These are phyloP conservation scores for Penicillium sp. DNA, from an alignment of 2,329 filamentous ascomycete species.

Conservation along the genomic window DNA sequence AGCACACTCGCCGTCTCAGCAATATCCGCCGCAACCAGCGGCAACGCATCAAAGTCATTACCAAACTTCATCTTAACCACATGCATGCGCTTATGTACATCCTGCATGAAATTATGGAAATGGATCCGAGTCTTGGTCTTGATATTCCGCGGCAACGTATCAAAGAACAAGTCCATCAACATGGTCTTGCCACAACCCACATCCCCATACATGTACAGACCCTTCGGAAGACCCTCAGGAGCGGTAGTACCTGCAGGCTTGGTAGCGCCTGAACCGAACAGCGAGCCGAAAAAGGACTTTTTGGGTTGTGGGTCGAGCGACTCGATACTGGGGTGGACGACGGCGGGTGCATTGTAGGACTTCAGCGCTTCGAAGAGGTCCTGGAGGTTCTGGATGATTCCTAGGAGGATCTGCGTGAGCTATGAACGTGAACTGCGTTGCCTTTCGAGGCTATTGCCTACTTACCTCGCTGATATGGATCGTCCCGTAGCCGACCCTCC, in stretches of 20 bases:
- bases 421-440: neutral
- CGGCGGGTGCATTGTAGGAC: conserved; percentile 73
- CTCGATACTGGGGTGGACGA: conserved; percentile 78
- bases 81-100: conserved; percentile 90
- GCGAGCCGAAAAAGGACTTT: conserved; percentile 57
- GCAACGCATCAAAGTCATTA: conserved; percentile 86
- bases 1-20: conserved; percentile 83
- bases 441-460: too few relatives aligned
- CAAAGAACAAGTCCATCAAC: conserved; percentile 98
- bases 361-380: conserved; percentile 83
- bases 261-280: conserved; percentile 47
- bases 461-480: conserved; percentile 86
- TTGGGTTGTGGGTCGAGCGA: conserved; percentile 64
- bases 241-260: conserved; percentile 56
- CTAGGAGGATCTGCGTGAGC: conserved; percentile 51
- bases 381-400: conserved; percentile 87
- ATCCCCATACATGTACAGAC: conserved; percentile 93
- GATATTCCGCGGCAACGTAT: conserved; percentile 82
- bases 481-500: conserved; percentile 76
- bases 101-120: conserved; percentile 99
- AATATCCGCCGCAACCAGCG: conserved; percentile 93
- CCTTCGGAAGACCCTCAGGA: conserved; percentile 77
- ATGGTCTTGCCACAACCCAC: conserved; percentile 98
- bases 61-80: conserved; percentile 88
- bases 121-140: conserved; percentile 88